A percentile compares a stretch with the other conserved stretches of the same genome.
Conservation (phyloP, 2,329 filamentous ascomycete genomes). For the Aotearoamyces nothofagi region DNA sequence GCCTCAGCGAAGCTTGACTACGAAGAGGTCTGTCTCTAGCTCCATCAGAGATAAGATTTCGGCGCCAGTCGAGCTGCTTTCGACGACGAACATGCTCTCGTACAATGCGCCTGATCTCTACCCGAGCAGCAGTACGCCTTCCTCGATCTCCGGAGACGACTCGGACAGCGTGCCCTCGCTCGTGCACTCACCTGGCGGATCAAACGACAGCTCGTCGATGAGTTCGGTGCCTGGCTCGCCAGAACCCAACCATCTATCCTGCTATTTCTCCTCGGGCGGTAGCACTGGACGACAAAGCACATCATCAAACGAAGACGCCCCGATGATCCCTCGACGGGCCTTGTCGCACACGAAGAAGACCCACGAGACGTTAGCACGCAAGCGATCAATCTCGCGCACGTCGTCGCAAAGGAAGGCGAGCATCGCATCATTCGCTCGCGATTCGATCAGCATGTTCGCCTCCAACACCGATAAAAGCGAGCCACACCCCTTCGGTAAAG, state of each 20-base stretch:
- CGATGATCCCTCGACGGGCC: slow-evolving; percentile 61
- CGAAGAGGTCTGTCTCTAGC: slow-evolving; percentile 12
- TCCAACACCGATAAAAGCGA: slow-evolving; percentile 11
- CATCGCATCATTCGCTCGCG: slow-evolving; percentile 39
- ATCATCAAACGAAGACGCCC: slow-evolving; percentile 27
- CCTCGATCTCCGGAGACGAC: slow-evolving; percentile 50
- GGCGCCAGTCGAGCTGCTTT: slow-evolving; percentile 69
- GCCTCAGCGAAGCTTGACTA: slow-evolving; percentile 14
- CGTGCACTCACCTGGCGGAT: slow-evolving; percentile 23
- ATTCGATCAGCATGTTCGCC: slow-evolving; percentile 25
- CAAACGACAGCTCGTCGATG: slow-evolving; percentile 27
- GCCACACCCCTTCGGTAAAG: slow-evolving; percentile 68
- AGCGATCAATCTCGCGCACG: slow-evolving; percentile 46
- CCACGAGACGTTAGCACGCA: slow-evolving; percentile 58
- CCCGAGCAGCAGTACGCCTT: slow-evolving; percentile 26
- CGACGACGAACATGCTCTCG: slow-evolving; percentile 90
- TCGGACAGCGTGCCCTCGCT: slow-evolving; percentile 46
- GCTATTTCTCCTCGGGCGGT: slow-evolving; percentile 50
- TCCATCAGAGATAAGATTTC: slow-evolving; percentile 57
- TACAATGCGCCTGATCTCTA: slow-evolving; percentile 84
- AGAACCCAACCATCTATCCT: slow-evolving; percentile 51
- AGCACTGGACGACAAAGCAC: slow-evolving; percentile 13
- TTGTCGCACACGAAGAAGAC: slow-evolving; percentile 82
- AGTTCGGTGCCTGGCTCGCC: slow-evolving; percentile 31
- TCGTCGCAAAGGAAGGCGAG: slow-evolving; percentile 37